Base-by-base conservation (phyloP, 305 asterid species). In the Fraxinus platypoda region DNA sequence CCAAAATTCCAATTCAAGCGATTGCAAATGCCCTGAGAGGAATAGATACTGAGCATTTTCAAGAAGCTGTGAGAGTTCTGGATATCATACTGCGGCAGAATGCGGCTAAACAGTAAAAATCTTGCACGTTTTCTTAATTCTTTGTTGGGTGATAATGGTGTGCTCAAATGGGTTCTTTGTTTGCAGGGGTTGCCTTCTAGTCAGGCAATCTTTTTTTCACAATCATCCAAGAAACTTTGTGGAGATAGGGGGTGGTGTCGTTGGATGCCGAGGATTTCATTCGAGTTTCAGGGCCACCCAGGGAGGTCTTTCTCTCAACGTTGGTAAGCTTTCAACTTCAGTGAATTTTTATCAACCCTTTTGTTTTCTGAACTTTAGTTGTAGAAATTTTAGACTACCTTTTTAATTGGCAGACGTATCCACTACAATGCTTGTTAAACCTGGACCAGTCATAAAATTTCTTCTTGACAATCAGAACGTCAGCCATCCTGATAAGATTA, bases 141-240 rank as follows among this genome's bases (percentile, higher is more conserved):
- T 33, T 30, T 46, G 2, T 15, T 11, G 12, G n/a, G 17, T 66
- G 9, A 25, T 49, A 21, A 8, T 75, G 80, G 8, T 52, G 21
- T 17, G 62, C 62, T 52, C 23, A 52, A 52, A 52, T 25, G 43
- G 21, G 41, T 8, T 78, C 43, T 76, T 59, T 26, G 6, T 78
- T 80, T 68, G 35, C 70, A 94, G 98, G 91, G 98, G 97, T 2
- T 94, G 98, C 88, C 93, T 94, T 80, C 83, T 92, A 3, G 94
- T 94, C 25, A 92, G 95, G 4, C 97, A 94, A 30, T 91, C 97
- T 0, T 92, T 91, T 74, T 94, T 92, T 81, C 93, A 89, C 59
- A 90, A 92, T 19, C 88, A 91, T 6, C 87, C 88, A 4, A 81
- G 85, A 35, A 91, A 89, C 23, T 92, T 90, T 6, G 82, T 79